Evolutionary conservation across 768 basidiomycete species (phyloP).

Genomic region (Boletus patriciae): DNA sequence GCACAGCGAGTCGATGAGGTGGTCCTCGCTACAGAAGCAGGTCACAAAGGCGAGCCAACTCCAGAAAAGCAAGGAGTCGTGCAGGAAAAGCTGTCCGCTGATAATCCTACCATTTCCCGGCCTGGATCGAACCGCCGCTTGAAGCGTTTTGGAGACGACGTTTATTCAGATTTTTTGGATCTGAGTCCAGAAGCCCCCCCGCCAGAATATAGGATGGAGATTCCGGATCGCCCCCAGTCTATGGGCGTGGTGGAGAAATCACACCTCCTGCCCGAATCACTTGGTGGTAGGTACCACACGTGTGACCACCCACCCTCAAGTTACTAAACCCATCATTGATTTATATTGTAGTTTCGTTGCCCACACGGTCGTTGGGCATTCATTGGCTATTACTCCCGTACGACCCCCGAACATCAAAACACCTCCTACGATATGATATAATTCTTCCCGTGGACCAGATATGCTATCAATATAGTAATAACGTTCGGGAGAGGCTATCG

Average conservation of each 20-base stretch:
- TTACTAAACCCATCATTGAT: neutral
- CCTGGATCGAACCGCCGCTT: too few species aligned
- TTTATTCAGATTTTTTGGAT: too few species aligned
- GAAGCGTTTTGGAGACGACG: too few species aligned
- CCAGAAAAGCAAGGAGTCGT: too few species aligned
- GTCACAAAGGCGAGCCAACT: neutral
- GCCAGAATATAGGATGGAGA: neutral
- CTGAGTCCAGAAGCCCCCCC: neutral
- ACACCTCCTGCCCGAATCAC: neutral
- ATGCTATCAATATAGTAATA: slow-evolving; percentile 18
- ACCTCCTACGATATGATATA: slow-evolving; percentile 46
- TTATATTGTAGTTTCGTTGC: neutral
- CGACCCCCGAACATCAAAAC: slow-evolving; percentile 29
- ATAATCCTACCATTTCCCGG: too few species aligned
- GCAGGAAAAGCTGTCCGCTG: too few species aligned
- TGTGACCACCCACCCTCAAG: too few species aligned
- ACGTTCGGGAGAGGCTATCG: slow-evolving; percentile 26
- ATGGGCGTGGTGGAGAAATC: neutral
- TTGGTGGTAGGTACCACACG: neutral
- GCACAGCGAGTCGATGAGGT: neutral
- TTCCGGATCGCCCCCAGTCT: neutral
- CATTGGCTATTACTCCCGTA: slow-evolving; percentile 49
- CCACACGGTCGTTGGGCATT: slow-evolving; percentile 27
- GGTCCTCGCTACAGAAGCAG: neutral
- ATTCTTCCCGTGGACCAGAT: slow-evolving; percentile 41